Evolutionary conservation across 2,329 filamentous ascomycete genomes (phyloP), one percentile per base, ranked within the genome.

Genomic region (Penicillium frequentans): DNA sequence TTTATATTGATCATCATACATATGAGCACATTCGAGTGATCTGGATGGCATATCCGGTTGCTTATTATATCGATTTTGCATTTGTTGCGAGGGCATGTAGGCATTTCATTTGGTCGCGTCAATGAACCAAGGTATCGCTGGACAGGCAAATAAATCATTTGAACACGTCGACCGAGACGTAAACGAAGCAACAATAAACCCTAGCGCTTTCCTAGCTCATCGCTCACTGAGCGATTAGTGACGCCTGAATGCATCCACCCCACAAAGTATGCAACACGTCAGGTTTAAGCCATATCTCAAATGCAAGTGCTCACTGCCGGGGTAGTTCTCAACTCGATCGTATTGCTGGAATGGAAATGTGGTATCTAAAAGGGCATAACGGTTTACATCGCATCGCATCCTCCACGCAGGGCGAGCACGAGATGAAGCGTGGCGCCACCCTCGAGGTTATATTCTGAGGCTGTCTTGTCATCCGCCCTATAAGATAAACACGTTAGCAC

Each of bases 381-480:
- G 33, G 35, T 21, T 65, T 61, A 63, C 44, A 60, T 42, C 10
- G 57, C 53, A 44, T 57, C 54, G 45, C 63, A 66, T 53, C 93
- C 93, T 55, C 95, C 95, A 73, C 95, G 86, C 59, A 99, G 87
- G 44, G 95, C 96, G 65, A 99, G 87, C 51, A 99, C 95, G 72
- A 99, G 82, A 83, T 99, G 95, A 67, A 99, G 83, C 35, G 93
- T 99, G 61, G 92, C 91, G 57, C 95, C 95, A 54, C 91, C 91
- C 75, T 95, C 90, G 61, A 99, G 90, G 63, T 86, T 86, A 76
- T 98, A 98, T 69, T 98, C 93, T 54, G 84, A 81, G 7, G 95
- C 93, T 11, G 91, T 93, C 79, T 96, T 96, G 69, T 98, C 93
- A 73, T 99, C 95, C 72, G 87, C 86, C 92, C 93, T 98, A 63